Evolutionary conservation across 2,329 filamentous ascomycete genomes (phyloP).

Genomic region (Aspergillus fructus): DNA sequence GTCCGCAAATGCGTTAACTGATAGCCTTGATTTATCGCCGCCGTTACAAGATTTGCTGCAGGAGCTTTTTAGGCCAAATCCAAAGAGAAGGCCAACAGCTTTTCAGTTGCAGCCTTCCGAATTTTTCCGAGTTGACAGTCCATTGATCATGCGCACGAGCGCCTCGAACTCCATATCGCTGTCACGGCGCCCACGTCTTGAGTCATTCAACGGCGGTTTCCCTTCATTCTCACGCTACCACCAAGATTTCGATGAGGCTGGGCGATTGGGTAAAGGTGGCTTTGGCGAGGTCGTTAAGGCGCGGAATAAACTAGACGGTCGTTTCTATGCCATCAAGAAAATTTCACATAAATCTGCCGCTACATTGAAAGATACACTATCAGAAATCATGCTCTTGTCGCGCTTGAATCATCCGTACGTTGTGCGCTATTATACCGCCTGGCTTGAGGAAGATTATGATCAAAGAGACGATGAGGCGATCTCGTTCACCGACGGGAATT

Average conservation of each 20-base stretch:
- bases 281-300: slow-evolving; percentile 97
- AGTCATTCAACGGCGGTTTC: slow-evolving; percentile 57
- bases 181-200: slow-evolving; percentile 57
- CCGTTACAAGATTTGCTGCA: slow-evolving; percentile 76
- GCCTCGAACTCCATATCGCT: slow-evolving; percentile 45
- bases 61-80: slow-evolving; percentile 80
- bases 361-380: slow-evolving; percentile 63
- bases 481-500: slow-evolving; percentile 56
- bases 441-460: slow-evolving; percentile 71
- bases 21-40: slow-evolving; percentile 68
- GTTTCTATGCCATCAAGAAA: slow-evolving; percentile 96
- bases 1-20: slow-evolving; percentile 73
- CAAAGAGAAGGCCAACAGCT: slow-evolving; percentile 79
- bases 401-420: slow-evolving; percentile 84
- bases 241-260: slow-evolving; percentile 88
- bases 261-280: slow-evolving; percentile 84
- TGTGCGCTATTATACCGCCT: slow-evolving; percentile 92
- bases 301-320: slow-evolving; percentile 87
- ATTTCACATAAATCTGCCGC: slow-evolving; percentile 79
- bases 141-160: slow-evolving; percentile 37
- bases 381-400: slow-evolving; percentile 86
- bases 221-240: slow-evolving; percentile 70
- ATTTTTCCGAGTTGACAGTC: slow-evolving; percentile 43
- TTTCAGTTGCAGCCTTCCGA: slow-evolving; percentile 66
- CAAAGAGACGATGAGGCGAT: slow-evolving; percentile 43